Percentiles rank a stretch among this genome's conserved stretches.
Conservation (phyloP, 2,329 filamentous ascomycete genomes). For the Biscogniauxia mediterranea region DNA sequence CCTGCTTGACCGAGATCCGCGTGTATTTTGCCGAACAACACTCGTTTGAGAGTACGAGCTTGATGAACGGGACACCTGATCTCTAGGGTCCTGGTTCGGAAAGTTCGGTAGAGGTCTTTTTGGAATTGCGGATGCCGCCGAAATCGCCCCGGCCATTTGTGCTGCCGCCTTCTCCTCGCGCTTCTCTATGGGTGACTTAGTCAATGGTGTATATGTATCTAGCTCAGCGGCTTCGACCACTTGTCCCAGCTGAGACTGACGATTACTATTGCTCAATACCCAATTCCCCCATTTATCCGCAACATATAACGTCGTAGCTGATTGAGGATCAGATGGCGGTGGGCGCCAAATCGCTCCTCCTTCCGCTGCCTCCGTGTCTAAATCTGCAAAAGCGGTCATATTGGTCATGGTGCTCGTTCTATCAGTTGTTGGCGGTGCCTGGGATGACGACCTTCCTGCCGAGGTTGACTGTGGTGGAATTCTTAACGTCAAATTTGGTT, state of each 20-base stretch:
- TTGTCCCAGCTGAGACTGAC: constrained; percentile 22
- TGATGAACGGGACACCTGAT: constrained; percentile 30
- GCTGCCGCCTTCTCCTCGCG: constrained; percentile 23
- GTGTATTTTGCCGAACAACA: constrained; percentile 15
- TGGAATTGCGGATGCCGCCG: constrained; percentile 23
- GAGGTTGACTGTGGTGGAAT: constrained; percentile 30
- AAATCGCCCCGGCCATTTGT: constrained; percentile 23
- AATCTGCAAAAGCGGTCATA: constrained; percentile 33
- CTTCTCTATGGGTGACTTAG: constrained; percentile 31
- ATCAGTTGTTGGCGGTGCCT: constrained; percentile 47
- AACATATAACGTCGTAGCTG: constrained; percentile 48
- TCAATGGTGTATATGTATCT: constrained; percentile 31
- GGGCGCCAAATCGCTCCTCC: constrained; percentile 50
- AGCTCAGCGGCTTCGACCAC: constrained; percentile 24
- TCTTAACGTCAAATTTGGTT: constrained; percentile 42
- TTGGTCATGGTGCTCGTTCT: constrained; percentile 43
- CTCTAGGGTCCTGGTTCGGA: constrained; percentile 22
- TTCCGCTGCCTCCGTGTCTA: constrained; percentile 34
- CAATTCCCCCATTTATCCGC: constrained; percentile 54
- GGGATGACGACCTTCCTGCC: constrained; percentile 36
- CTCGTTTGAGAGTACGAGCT: constrained; percentile 39
- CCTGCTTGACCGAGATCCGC: constrained; percentile 13
- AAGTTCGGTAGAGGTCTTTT: constrained; percentile 32
- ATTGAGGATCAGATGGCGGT: constrained; percentile 44
- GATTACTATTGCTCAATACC: constrained; percentile 44